phyloP scores from a whole-genome alignment of 768 basidiomycete species.

The Cystofilobasidium macerans region DNA sequence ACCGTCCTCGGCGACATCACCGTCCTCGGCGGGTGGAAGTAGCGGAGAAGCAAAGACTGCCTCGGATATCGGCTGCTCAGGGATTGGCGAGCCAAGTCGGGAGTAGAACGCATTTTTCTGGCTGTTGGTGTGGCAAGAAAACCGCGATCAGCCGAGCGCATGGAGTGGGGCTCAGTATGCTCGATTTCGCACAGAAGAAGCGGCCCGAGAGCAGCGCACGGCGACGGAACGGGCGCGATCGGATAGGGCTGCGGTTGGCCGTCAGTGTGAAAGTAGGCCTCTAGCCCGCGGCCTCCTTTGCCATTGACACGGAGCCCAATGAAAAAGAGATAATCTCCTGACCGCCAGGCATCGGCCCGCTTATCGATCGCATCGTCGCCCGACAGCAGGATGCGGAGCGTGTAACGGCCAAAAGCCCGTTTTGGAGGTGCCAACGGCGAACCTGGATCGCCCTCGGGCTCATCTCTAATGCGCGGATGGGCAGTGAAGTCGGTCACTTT shows the following conservation, averaged over 20 bases:
- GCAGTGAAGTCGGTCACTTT: not conserved
- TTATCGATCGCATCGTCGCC: not conserved
- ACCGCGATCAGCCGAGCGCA: too few species aligned
- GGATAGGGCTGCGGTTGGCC: not conserved
- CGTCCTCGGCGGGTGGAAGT: not conserved
- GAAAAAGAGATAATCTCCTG: not conserved
- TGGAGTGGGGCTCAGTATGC: not conserved
- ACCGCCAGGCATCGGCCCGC: not conserved
- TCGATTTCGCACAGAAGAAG: not conserved
- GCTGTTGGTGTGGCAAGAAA: not conserved
- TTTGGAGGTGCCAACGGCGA: not conserved
- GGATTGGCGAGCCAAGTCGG: not conserved
- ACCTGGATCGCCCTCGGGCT: not conserved
- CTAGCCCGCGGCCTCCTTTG: not conserved
- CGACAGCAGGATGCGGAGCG: not conserved
- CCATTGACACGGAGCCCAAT: not conserved
- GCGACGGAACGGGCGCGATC: not conserved
- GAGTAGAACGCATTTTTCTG: not conserved
- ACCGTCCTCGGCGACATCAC: not conserved
- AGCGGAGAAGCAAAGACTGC: not conserved
- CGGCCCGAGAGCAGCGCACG: not conserved
- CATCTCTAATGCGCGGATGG: not conserved
- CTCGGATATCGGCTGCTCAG: not conserved
- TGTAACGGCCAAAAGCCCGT: not conserved
- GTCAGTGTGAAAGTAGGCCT: not conserved